phyloP scores from a whole-genome alignment of 2,329 filamentous ascomycete species.

The Talaromyces funiculosus region DNA sequence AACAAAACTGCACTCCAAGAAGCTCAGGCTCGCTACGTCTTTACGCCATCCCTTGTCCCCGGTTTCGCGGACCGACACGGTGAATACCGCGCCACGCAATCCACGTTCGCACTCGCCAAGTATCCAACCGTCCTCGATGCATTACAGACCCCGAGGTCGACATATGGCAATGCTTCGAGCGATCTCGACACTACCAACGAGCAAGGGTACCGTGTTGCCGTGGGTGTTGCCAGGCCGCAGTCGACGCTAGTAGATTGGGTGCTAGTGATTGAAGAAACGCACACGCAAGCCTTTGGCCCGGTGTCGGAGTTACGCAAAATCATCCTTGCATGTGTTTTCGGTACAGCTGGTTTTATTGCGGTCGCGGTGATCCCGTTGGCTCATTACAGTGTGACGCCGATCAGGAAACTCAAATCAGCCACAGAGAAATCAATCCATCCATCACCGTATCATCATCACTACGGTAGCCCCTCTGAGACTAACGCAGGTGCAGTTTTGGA shows the following conservation, averaged over 20 bases:
- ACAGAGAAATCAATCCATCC: conserved; percentile 68
- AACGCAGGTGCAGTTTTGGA: not conserved
- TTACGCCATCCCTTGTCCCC: not conserved
- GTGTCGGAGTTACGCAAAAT: conserved; percentile 72
- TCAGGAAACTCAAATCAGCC: conserved; percentile 67
- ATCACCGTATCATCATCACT: conserved; percentile 27
- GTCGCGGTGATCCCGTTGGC: conserved; percentile 71
- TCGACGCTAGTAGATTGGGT: conserved; percentile 73
- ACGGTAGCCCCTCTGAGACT: not conserved
- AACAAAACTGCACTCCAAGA: conserved; percentile 6
- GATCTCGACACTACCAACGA: conserved; percentile 68
- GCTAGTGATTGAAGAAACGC: conserved; percentile 70
- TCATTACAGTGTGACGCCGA: conserved; percentile 75
- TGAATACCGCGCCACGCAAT: conserved; percentile 24
- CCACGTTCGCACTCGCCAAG: conserved; percentile 52
- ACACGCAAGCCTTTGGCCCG: conserved; percentile 67
- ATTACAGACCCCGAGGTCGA: conserved; percentile 48
- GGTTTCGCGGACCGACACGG: conserved; percentile 7
- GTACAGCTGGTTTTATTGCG: conserved; percentile 67
- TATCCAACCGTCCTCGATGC: conserved; percentile 61
- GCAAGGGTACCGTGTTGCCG: conserved; percentile 61
- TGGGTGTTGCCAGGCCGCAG: conserved; percentile 70
- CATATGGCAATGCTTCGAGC: conserved; percentile 63
- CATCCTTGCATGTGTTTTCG: conserved; percentile 78
- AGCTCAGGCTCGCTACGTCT: conserved; percentile 6